phyloP scores from a whole-genome alignment of 768 basidiomycete species.

The Phaffia australis region DNA sequence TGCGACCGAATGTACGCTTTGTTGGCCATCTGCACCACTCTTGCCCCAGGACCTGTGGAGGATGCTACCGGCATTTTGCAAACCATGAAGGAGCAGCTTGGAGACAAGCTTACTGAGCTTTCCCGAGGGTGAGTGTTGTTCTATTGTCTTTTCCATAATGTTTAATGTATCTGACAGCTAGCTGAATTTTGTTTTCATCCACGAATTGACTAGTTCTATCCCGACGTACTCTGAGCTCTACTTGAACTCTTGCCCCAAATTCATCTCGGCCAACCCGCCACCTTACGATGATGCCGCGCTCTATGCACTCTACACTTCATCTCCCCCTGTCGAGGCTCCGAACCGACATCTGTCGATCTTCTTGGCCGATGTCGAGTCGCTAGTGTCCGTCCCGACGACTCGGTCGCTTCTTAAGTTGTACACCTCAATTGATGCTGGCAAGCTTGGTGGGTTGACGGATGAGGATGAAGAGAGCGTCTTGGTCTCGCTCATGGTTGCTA shows the following conservation, averaged over 20 bases:
- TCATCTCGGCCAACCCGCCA: constrained; percentile 87
- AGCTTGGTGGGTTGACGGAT: constrained; percentile 83
- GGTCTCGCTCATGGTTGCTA: constrained; percentile 94
- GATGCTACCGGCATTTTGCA: constrained; percentile 71
- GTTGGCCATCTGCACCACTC: constrained; percentile 82
- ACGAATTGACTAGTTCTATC: constrained; percentile 46
- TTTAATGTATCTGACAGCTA: neutral
- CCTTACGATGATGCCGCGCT: constrained; percentile 72
- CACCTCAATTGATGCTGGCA: constrained; percentile 80
- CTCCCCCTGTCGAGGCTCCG: constrained; percentile 55
- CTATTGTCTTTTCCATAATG: constrained; percentile 20
- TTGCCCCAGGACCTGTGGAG: constrained; percentile 84
- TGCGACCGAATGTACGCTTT: constrained; percentile 96
- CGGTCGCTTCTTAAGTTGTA: constrained; percentile 90
- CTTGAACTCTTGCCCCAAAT: constrained; percentile 88
- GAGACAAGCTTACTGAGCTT: constrained; percentile 83
- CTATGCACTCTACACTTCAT: constrained; percentile 45
- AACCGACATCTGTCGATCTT: constrained; percentile 76
- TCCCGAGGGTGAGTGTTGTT: constrained; percentile 55
- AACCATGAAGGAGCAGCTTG: constrained; percentile 81
- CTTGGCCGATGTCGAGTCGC: constrained; percentile 65
- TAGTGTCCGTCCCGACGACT: constrained; percentile 68
- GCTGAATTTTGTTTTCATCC: neutral
- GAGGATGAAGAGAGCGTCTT: constrained; percentile 80
- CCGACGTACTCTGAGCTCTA: constrained; percentile 85